Evolutionary conservation across 352 stramenopile genomes (phyloP), one percentile per base, ranked within the genome.

Genomic region (Phytopythium ostracodes): DNA sequence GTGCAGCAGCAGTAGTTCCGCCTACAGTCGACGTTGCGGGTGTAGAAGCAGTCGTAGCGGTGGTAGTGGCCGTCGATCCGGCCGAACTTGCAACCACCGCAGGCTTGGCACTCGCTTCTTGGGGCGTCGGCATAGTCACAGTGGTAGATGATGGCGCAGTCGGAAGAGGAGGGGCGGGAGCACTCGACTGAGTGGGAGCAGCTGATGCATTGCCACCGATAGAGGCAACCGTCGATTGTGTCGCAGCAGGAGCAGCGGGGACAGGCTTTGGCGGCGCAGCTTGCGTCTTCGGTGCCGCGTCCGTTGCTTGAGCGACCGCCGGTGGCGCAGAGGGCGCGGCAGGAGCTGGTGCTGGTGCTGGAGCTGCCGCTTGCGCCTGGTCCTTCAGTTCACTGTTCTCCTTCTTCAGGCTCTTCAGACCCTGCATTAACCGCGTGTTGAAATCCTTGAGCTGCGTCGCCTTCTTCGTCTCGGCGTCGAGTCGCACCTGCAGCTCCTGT

Each of bases 361-460:
- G 10, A 3, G 51, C n/a, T 14, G 20, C 15, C 17, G 50, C 42
- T 27, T 56, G 40, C n/a, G 67, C 75, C 20, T 89, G 68, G 15
- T 76, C 73, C 70, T 91, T 89, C 9, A 93, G 60, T 56, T 93
- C 77, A 18, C 66, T 78, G 62, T 91, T 93, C 54, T 91, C 80
- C 68, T 93, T 87, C 65, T 88, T 89, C 29, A 90, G 50, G 29
- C 46, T 77, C 64, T 90, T 93, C 38, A 91, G 46, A 50, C 80
- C 78, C n/a, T 67, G 75, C 70, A 93, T 79, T 22, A 94, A 42
- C 15, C 79, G 78, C 11, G 72, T 66, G 56, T 91, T 94, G 51
- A 93, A 86, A 17, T 90, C 79, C 66, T 89, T 91, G 42, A 94
- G 60, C 58, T 89, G 79, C 20, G 61, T 74, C 24, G 71, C 76